These are phyloP conservation scores for Epichloe bromicola DNA, from an alignment of 2,329 filamentous ascomycete genomes.

Conservation along the genomic window DNA sequence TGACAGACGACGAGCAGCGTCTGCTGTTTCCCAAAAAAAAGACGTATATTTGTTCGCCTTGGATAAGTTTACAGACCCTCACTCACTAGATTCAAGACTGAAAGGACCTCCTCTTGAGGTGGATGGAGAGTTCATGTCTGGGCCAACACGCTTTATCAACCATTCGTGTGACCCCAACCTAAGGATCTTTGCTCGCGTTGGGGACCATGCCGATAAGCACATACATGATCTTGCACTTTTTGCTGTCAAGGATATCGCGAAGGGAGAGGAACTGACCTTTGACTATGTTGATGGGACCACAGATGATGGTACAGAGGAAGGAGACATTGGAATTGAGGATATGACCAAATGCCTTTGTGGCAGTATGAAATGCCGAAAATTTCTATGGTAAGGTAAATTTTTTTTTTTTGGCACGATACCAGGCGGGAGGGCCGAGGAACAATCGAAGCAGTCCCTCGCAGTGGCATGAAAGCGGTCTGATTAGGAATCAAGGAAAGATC, in stretches of 20 bases:
- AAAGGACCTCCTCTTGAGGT: constrained; percentile 44
- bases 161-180: constrained; percentile 72
- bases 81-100: constrained; percentile 42
- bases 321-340: constrained; percentile 28
- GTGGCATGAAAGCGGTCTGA: too few relatives aligned
- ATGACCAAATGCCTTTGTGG: constrained; percentile 52
- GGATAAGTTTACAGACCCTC: constrained; percentile 59
- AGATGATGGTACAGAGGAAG: constrained; percentile 31
- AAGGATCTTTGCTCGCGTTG: constrained; percentile 65
- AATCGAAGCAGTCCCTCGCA: too few relatives aligned
- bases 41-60: constrained; percentile 69
- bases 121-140: constrained; percentile 64
- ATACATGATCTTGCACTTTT: constrained; percentile 66
- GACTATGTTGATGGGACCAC: constrained; percentile 61
- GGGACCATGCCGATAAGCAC: constrained; percentile 60
- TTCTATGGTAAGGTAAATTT: constrained; percentile 47
- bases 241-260: constrained; percentile 50
- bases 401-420: neutral
- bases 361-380: constrained; percentile 52
- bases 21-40: constrained; percentile 47
- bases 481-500: too few relatives aligned
- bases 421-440: too few relatives aligned
- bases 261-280: constrained; percentile 61
- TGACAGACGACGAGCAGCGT: constrained; percentile 44
- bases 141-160: constrained; percentile 71